phyloP scores from a whole-genome alignment of 306 rosid genomes.

The Pyrus communis region DNA sequence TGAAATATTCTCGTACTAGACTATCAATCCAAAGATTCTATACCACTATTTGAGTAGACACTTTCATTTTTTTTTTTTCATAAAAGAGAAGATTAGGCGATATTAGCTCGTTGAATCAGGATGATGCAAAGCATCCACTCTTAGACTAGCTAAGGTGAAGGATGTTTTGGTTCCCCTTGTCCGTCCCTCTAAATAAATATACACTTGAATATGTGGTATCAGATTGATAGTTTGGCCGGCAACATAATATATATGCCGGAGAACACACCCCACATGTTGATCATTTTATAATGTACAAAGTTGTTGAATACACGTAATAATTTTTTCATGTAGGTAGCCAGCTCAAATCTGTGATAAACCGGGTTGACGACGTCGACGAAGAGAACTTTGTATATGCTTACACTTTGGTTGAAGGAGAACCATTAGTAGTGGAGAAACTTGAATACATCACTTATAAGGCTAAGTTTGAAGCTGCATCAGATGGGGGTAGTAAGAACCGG shows the following conservation, averaged over 20 bases:
- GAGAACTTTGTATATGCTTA: conserved; percentile 4
- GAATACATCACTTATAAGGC: conserved; percentile 23
- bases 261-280: neutral
- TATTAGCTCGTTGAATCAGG: too few species aligned
- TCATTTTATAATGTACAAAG: neutral
- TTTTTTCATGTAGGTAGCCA: conserved; percentile 1
- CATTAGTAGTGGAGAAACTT: conserved; percentile 24
- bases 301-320: neutral
- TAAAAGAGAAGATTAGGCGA: too few species aligned
- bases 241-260: neutral
- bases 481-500: conserved; percentile 32
- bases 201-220: neutral
- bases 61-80: too few species aligned
- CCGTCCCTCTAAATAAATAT: too few species aligned
- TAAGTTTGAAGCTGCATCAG: conserved; percentile 29
- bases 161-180: too few species aligned
- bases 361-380: conserved; percentile 20
- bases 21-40: neutral
- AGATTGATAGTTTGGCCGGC: neutral
- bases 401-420: conserved; percentile 9
- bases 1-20: neutral
- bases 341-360: conserved; percentile 3
- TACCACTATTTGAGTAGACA: too few species aligned
- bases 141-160: too few species aligned
- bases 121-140: too few species aligned